Conservation (phyloP, 208 protist genomes). For the Leishmania tarentolae region DNA sequence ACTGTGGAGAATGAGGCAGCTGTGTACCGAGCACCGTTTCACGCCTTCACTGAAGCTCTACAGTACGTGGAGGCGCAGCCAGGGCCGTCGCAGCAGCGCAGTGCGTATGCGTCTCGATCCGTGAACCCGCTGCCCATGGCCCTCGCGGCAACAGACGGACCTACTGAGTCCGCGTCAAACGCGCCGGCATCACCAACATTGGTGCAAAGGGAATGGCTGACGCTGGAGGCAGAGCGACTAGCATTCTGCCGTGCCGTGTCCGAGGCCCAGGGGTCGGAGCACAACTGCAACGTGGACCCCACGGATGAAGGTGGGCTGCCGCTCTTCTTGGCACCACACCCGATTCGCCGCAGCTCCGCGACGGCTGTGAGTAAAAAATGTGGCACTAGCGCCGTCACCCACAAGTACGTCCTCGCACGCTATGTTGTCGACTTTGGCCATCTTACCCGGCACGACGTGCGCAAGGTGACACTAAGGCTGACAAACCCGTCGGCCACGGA, state of each 20-base stretch:
- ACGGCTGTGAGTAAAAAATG: constrained; percentile 31
- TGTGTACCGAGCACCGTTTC: constrained; percentile 19
- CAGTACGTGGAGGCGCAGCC: constrained; percentile 18
- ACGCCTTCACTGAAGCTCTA: constrained; percentile 19
- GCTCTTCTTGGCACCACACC: constrained; percentile 29
- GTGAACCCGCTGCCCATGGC: constrained; percentile 3
- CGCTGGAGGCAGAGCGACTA: constrained; percentile 78
- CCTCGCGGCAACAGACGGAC: background rate
- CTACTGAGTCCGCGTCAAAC: background rate
- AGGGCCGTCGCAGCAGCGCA: background rate
- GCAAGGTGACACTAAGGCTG: constrained; percentile 75
- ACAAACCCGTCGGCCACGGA: constrained; percentile 80
- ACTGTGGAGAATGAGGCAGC: background rate
- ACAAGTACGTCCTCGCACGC: constrained; percentile 75
- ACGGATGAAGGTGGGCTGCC: background rate
- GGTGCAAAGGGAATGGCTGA: constrained; percentile 27
- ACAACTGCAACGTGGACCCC: background rate
- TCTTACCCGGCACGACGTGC: constrained; percentile 87
- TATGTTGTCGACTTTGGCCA: constrained; percentile 95
- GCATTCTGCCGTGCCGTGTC: constrained; percentile 58
- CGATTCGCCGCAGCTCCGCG: constrained; percentile 55
- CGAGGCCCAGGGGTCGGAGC: constrained; percentile 1
- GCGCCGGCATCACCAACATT: constrained; percentile 10
- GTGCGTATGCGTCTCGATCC: constrained; percentile 12
- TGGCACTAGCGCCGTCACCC: constrained; percentile 5